phyloP scores from a whole-genome alignment of 441 rosid genomes.

The Gossypium lobatum region DNA sequence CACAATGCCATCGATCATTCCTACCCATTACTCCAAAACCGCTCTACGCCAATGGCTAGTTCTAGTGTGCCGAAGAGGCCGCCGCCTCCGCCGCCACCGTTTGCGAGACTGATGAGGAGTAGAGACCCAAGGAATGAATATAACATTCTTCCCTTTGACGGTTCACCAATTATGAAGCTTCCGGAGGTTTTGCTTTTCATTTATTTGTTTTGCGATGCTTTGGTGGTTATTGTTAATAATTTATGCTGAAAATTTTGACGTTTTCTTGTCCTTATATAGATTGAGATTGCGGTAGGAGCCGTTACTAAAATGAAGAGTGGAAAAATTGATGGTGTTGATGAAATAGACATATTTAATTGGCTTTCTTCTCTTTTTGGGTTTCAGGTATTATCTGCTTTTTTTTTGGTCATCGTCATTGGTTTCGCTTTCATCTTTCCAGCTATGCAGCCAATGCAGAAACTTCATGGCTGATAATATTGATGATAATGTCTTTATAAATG shows the following conservation, averaged over 20 bases:
- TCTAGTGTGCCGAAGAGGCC: constrained; percentile 5
- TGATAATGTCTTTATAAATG: neutral
- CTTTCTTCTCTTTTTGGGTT: constrained; percentile 84
- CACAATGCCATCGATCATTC: neutral
- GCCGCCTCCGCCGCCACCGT: constrained; percentile 1
- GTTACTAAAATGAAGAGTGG: constrained; percentile 51
- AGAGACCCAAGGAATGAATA: constrained; percentile 21
- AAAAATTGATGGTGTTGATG: constrained; percentile 17
- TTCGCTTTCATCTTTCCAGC: neutral
- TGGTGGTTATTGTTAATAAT: constrained; percentile 12
- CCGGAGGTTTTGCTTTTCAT: constrained; percentile 58
- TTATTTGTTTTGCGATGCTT: neutral
- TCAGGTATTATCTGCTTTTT: constrained; percentile 53
- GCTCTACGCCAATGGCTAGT: constrained; percentile 10
- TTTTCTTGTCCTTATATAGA: constrained; percentile 28
- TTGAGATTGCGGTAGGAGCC: constrained; percentile 70
- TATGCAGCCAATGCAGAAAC: neutral
- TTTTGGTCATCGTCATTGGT: neutral
- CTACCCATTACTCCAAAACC: neutral
- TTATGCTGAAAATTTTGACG: neutral
- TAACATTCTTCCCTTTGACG: constrained; percentile 83
- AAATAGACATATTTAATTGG: constrained; percentile 81
- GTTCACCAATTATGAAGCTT: constrained; percentile 77
- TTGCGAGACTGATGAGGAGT: neutral
- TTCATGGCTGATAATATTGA: neutral